Evolutionary conservation across 2,329 filamentous ascomycete genomes (phyloP).

Genomic region (Chaetomium globosum): DNA sequence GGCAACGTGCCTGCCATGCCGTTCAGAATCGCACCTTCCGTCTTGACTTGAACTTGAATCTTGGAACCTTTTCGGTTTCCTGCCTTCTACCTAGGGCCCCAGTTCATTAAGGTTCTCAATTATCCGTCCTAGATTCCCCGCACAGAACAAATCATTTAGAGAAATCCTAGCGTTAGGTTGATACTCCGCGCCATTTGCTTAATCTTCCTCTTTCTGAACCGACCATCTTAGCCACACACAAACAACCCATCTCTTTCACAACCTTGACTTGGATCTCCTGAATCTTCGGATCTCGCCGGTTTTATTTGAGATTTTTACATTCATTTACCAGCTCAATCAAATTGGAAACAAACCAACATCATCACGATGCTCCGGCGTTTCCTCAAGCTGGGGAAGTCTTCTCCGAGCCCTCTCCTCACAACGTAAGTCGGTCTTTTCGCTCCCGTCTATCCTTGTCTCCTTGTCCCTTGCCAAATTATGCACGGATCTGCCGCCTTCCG

Average conservation of each 20-base stretch:
- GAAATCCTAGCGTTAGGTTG: not conserved
- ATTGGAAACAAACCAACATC: not conserved
- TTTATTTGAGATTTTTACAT: not conserved
- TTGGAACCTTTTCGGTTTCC: not conserved
- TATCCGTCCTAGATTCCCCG: not conserved
- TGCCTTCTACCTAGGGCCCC: not conserved
- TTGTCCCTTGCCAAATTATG: not conserved
- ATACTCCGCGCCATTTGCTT: not conserved
- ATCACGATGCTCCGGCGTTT: slow-evolving; percentile 1
- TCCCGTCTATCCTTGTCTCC: not conserved
- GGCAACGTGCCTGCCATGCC: not conserved
- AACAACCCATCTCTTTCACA: not conserved
- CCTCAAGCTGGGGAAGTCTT: not conserved
- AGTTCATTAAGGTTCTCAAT: not conserved
- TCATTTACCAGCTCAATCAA: not conserved
- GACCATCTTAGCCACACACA: not conserved
- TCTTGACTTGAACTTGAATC: not conserved
- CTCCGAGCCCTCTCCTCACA: not conserved
- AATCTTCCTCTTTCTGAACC: not conserved
- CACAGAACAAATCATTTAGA: not conserved
- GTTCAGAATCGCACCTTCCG: not conserved
- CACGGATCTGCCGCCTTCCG: slow-evolving; percentile 8
- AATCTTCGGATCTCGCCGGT: not conserved
- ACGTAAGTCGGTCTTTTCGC: not conserved
- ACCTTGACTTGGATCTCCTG: not conserved